Evolutionary conservation across 2,329 filamentous ascomycete genomes (phyloP), one percentile per base, ranked within the genome.

Genomic region (Chaetomium olivaceum): DNA sequence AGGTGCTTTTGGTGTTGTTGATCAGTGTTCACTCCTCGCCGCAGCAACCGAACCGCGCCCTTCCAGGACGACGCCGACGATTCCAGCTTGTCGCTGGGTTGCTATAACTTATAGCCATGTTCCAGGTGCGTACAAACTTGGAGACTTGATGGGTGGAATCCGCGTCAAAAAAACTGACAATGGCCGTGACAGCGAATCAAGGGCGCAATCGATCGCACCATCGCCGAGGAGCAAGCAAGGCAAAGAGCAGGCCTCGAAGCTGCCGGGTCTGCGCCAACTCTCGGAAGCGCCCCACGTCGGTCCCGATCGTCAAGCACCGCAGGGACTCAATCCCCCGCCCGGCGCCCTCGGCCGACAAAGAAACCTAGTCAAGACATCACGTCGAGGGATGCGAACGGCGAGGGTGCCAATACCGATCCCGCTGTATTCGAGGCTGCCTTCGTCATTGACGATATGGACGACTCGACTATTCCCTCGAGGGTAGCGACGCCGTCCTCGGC

Each of bases 141-240:
- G 50, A 21, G n/a, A 3, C 43, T 21, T 39, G 4, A 23, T 23
- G 25, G 39, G 21, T 19, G 4, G 19, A 12, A 16, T 19, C 9
- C 14, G 21, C 21, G 46, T 19, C 33, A 39, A 63, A 51, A 9
- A 62, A 57, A 56, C 63, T 65, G 36, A 67, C 52, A 50, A 55
- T 59, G 25, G 21, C 33, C 21, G 48, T 57, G 27, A 3, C 75
- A 95, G 91, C 87, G 91, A 82, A 82, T 96, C 72, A 91, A 92
- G 80, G 91, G 90, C 73, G 91, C 90, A 66, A 92, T 96, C 76
- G 91, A 96, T 76, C 88, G 89, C 73, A 90, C 90, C 73, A 95
- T 97, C 74, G 91, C 92, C 73, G 92, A 97, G 80, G 93, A 97
- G 80, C 92, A 96, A 79, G 91, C 92, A 65, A 90, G 91, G 65